phyloP scores from a whole-genome alignment of 148 eudicot species.

The Chenopodium album region DNA sequence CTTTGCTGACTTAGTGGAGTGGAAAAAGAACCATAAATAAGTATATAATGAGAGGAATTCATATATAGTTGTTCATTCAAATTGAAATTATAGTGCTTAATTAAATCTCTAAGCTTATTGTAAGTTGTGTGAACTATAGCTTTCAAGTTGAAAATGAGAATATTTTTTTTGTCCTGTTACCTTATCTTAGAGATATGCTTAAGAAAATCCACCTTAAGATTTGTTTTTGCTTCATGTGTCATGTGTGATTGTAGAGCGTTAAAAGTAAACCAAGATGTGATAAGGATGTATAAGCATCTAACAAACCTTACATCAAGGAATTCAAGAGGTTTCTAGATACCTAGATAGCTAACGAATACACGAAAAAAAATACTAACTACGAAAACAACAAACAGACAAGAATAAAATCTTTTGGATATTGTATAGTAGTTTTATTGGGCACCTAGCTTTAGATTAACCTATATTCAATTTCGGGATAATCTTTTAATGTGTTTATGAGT shows the following conservation, averaged over 20 bases:
- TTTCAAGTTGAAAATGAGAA: neutral
- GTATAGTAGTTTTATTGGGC: no score
- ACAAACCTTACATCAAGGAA: neutral
- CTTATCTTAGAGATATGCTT: neutral
- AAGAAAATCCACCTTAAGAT: constrained; percentile 3
- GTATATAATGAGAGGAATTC: neutral
- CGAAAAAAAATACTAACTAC: neutral
- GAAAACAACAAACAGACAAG: neutral
- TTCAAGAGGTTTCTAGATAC: neutral
- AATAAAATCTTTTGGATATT: no score
- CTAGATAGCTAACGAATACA: neutral
- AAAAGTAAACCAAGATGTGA: constrained; percentile 8
- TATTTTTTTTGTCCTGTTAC: neutral
- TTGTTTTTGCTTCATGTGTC: neutral
- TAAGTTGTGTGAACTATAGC: neutral
- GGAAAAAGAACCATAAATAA: no score
- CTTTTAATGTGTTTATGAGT: no score
- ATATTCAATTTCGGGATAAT: no score
- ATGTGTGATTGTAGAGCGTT: neutral
- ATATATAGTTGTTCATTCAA: constrained; percentile 9
- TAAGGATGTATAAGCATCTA: neutral
- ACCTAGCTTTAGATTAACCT: no score
- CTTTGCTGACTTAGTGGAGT: no score
- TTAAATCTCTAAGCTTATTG: neutral
- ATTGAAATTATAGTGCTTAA: neutral